Conservation (phyloP, 176 grass and related monocot species). For the Carex pumila region DNA sequence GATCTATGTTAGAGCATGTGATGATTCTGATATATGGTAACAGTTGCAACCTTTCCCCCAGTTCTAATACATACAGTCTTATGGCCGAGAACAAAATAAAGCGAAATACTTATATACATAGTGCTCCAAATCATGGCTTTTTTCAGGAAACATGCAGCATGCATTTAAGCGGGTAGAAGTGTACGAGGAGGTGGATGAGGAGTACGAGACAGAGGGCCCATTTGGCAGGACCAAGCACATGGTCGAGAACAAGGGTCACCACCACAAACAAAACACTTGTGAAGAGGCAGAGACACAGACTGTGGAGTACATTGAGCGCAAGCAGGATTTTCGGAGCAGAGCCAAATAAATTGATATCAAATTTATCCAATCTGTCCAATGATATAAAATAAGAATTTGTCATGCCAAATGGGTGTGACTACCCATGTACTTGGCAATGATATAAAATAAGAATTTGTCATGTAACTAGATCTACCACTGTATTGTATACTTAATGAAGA, state of each 20-base stretch:
- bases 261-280: background rate
- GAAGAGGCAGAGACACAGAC: background rate
- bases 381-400: background rate
- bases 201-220: background rate
- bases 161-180: background rate
- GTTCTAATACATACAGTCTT: background rate
- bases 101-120: background rate
- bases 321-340: background rate
- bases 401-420: background rate
- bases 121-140: background rate
- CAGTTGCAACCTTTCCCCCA: background rate
- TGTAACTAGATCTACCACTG: background rate
- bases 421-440: background rate
- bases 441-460: background rate
- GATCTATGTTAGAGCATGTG: background rate
- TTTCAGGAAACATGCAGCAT: conserved; percentile 8
- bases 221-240: background rate
- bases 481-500: background rate
- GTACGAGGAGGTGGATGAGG: background rate
- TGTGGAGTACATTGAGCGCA: background rate
- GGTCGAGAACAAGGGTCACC: background rate
- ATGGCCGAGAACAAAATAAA: background rate
- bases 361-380: background rate
- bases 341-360: background rate
- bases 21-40: background rate